These are phyloP conservation scores for Pichia sp. DNA, from an alignment of 1,139 yeast species.

Conservation along the genomic window DNA sequence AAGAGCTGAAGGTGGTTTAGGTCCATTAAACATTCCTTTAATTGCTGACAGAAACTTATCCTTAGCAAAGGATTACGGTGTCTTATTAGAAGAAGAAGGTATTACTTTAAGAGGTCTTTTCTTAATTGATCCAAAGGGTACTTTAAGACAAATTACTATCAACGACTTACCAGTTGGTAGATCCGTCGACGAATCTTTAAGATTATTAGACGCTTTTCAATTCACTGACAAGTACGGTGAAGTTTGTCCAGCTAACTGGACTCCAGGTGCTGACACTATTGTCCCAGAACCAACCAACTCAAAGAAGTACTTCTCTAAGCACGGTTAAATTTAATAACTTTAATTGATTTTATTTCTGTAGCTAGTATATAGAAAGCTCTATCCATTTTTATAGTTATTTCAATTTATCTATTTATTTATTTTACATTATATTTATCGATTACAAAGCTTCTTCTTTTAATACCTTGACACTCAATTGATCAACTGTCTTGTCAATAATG, in stretches of 20 bases:
- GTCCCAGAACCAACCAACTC: slow-evolving; percentile 78
- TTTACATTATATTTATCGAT: background rate
- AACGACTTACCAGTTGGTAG: slow-evolving; percentile 99
- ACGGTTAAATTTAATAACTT: slow-evolving; percentile 17
- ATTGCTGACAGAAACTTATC: slow-evolving; percentile 96
- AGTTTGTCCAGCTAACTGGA: slow-evolving; percentile 99
- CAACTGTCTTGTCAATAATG: slow-evolving; percentile 3
- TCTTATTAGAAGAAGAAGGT: slow-evolving; percentile 91
- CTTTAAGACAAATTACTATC: slow-evolving; percentile 90
- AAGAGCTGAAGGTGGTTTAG: slow-evolving; percentile 97
- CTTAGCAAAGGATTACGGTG: slow-evolving; percentile 93
- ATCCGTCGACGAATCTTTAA: slow-evolving; percentile 93
- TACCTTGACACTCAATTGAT: background rate
- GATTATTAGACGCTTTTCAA: slow-evolving; percentile 98
- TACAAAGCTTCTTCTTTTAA: background rate
- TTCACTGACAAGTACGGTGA: slow-evolving; percentile 98
- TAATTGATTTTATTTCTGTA: no score
- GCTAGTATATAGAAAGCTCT: no score
- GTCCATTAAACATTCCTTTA: slow-evolving; percentile 89
- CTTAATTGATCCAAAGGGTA: slow-evolving; percentile 93
- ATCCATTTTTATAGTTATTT: background rate
- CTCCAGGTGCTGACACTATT: slow-evolving; percentile 92
- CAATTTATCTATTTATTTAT: background rate
- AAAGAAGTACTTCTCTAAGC: slow-evolving; percentile 61
- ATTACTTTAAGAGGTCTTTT: slow-evolving; percentile 96